Base-by-base conservation (phyloP, 306 rosid genomes). In the Prunus mongolica region DNA sequence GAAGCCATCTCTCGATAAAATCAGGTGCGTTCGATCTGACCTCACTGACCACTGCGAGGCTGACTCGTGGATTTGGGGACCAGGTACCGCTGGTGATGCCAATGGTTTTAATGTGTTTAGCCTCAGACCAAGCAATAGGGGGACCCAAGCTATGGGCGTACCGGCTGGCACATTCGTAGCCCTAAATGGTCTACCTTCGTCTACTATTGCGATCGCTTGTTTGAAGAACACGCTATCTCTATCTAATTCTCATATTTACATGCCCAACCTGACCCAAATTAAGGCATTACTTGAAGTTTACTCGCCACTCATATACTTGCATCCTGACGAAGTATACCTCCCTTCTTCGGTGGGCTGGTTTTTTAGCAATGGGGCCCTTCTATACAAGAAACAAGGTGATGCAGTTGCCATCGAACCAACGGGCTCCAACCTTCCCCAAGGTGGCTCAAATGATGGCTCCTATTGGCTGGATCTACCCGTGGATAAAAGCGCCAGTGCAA, bases 391-490 rank as follows among this genome's bases (percentile, higher is more conserved):
- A 52, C 81, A 76, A 22, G 78, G 87, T 22, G 86, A 74, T 52
- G 57, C n/a, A 52, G 73, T 81, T 38, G 41, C 78, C 12, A 77
- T 89, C 16, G 87, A 82, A 11, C 76, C 85, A 38, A 79, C 47
- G 0, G 96, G 98, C 2, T 65, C 90, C 2, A 89, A 87, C 73
- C 91, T 93, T 63, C 97, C 96, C 4, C 89, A 86, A 44, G 90
- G 87, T 20, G 92, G 82, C 12, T 34, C 82, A 65, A 84, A 91
- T 46, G 89, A 78, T 30, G 89, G 93, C 19, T 71, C 75, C 2
- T 93, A 81, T 70, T 93, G 97, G 98, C 0, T 93, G 45, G 91
- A 91, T 81, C 78, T 91, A 2, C 93, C 98, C 0, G 41, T 10
- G 1, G 96, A 87, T 30, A 12, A 83, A 54, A 49, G 69, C 16